phyloP scores from a whole-genome alignment of 106 monocot genomes.

The Ottelia alismoides region DNA sequence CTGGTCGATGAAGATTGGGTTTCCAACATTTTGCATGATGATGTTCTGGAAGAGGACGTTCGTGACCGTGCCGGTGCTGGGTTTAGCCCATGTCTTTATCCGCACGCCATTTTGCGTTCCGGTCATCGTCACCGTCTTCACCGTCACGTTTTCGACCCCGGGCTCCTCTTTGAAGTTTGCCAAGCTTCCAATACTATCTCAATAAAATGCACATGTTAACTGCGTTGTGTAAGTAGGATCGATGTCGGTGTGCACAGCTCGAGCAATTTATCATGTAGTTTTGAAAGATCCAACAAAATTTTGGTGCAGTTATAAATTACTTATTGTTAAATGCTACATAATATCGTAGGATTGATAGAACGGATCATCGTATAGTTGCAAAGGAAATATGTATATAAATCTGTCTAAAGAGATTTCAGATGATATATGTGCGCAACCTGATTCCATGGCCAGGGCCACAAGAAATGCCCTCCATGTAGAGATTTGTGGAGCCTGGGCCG shows the following conservation, averaged over 20 bases:
- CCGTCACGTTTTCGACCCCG: constrained; percentile 8
- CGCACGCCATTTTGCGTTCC: constrained; percentile 5
- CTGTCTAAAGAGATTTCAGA: not conserved
- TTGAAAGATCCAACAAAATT: not conserved
- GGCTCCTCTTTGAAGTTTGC: not conserved
- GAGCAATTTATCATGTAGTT: not conserved
- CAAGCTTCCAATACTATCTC: constrained; percentile 8
- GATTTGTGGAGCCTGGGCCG: constrained; percentile 4
- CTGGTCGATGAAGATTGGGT: constrained; percentile 10
- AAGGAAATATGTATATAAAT: too few species aligned
- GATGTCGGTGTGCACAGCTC: too few species aligned
- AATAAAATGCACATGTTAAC: not conserved
- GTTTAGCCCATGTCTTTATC: constrained; percentile 6
- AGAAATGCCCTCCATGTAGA: not conserved
- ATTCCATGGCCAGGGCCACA: constrained; percentile 12
- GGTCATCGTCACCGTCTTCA: not conserved
- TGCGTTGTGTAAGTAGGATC: not conserved
- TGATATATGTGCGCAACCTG: constrained; percentile 1
- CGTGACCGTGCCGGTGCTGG: not conserved
- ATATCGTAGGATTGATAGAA: not conserved
- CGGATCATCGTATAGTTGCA: too few species aligned
- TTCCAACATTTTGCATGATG: constrained; percentile 1
- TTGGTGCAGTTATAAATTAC: not conserved
- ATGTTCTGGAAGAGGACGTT: constrained; percentile 1
- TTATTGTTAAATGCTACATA: not conserved